Evolutionary conservation across 176 grass and related monocot species (phyloP), one percentile per base, ranked within the genome.

Genomic region (Sorghum bicolor): DNA sequence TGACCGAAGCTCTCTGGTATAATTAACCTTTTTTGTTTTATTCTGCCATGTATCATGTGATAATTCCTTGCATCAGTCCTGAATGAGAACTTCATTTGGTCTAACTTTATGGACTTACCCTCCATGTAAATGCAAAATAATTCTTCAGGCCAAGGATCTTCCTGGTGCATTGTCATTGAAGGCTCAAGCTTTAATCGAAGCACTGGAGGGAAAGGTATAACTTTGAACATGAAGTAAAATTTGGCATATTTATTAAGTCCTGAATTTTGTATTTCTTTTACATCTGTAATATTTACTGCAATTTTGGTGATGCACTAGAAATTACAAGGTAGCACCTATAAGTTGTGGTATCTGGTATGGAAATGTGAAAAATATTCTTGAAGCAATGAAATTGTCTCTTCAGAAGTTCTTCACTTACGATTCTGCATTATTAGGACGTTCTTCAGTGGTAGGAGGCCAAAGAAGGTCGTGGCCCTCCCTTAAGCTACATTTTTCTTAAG

Each of bases 181-280:
- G 87, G 82, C 89, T 72, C 93, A 95, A 88, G 73, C 77, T 84
- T 76, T 93, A 70, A 87, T 88, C 6, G 96, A 95, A 90, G 85
- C 89, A 60, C 80, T 98, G 62, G 96, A 98, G 72, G 96, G 92
- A 74, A 98, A 98, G 93, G 96, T 98, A 84, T 19, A 45, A 74
- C 64, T 78, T 68, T 92, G 58, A 79, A 67, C 36, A 86, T 62
- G 43, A 86, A 76, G 74, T 82, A 77, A 81, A 85, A 61, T 80
- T 37, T 78, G 20, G 36, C 52, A 64, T 75, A 66, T 55, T 77
- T 36, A 20, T 72, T 3, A 44, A 72, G 7, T 79, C 38, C 33
- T 70, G 48, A 33, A 37, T 78, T 71, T 37, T 72, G 8, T 64
- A 67, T 84, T 12, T 33, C 43, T 20, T 70, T 48, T 12, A 33